Evolutionary conservation across 306 rosid species (phyloP).

Genomic region (Vachellia collinsii): DNA sequence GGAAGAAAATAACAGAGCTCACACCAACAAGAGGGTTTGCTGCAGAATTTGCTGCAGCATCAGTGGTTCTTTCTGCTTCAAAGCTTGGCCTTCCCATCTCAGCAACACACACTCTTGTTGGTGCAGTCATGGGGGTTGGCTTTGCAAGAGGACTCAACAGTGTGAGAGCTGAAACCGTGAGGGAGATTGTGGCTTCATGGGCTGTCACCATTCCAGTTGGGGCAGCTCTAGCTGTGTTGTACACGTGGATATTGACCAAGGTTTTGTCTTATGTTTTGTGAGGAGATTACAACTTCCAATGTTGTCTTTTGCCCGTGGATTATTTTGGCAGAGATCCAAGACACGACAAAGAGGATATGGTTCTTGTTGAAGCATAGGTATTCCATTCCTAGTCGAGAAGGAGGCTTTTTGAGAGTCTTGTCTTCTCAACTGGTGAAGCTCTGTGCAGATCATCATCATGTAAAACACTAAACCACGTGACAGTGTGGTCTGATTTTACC

Average conservation of each 20-base stretch:
- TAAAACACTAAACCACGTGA: conserved; percentile 36
- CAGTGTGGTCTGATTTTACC: background rate
- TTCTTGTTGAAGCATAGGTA: background rate
- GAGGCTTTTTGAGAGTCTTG: background rate
- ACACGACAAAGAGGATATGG: too few species aligned
- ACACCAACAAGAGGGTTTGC: conserved; percentile 98
- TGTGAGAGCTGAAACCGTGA: conserved; percentile 63
- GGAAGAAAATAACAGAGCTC: conserved; percentile 91
- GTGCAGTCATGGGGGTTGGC: conserved; percentile 82
- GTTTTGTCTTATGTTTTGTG: background rate
- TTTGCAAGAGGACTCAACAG: conserved; percentile 72
- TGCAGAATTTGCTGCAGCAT: conserved; percentile 81
- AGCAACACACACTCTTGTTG: conserved; percentile 70
- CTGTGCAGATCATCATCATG: background rate
- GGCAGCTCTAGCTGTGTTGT: background rate
- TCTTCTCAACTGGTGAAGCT: background rate
- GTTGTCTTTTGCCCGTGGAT: background rate
- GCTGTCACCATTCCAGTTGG: background rate
- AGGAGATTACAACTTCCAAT: background rate
- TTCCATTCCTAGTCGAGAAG: background rate
- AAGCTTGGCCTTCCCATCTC: conserved; percentile 69
- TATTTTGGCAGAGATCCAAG: background rate
- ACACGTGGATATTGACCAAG: conserved; percentile 6
- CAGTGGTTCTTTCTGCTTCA: conserved; percentile 66
- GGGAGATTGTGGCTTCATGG: conserved; percentile 14